Evolutionary conservation across 805 yeast genomes (phyloP).

Genomic region (Myxozyma geophila): DNA sequence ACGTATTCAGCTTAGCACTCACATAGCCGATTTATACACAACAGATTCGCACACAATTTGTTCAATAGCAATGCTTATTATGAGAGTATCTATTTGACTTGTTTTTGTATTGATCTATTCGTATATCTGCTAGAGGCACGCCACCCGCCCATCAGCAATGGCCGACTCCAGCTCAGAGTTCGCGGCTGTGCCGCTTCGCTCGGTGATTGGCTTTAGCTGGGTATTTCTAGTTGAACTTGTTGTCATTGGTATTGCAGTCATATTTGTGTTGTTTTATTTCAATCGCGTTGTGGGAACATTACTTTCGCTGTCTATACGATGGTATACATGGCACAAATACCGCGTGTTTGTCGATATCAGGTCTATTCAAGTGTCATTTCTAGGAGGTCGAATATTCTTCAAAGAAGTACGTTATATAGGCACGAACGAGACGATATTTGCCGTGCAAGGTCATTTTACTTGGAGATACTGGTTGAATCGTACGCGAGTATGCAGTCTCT

Average conservation of each 20-base stretch:
- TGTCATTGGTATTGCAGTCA: conserved; percentile 62
- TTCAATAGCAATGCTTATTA: too few species aligned
- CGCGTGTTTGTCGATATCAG: conserved; percentile 68
- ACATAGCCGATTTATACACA: too few species aligned
- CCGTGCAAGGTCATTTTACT: conserved; percentile 73
- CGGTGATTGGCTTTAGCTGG: conserved; percentile 53
- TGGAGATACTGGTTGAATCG: conserved; percentile 87
- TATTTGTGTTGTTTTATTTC: conserved; percentile 74
- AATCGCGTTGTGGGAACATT: conserved; percentile 69
- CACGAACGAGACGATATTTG: conserved; percentile 70
- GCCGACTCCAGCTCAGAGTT: conserved; percentile 31
- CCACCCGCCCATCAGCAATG: not conserved
- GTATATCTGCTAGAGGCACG: not conserved
- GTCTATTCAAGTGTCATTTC: conserved; percentile 71
- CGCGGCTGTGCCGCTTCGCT: conserved; percentile 33
- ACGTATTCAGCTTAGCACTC: not conserved
- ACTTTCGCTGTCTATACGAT: conserved; percentile 56
- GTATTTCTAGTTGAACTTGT: conserved; percentile 86
- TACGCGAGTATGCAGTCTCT: conserved; percentile 44
- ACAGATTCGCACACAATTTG: too few species aligned
- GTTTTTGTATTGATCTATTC: too few species aligned
- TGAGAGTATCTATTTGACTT: too few species aligned
- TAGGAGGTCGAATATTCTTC: conserved; percentile 82
- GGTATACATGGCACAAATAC: conserved; percentile 66
- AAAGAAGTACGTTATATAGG: conserved; percentile 75